Base-by-base conservation (phyloP, 148 eudicot species). In the Spergularia marina region DNA sequence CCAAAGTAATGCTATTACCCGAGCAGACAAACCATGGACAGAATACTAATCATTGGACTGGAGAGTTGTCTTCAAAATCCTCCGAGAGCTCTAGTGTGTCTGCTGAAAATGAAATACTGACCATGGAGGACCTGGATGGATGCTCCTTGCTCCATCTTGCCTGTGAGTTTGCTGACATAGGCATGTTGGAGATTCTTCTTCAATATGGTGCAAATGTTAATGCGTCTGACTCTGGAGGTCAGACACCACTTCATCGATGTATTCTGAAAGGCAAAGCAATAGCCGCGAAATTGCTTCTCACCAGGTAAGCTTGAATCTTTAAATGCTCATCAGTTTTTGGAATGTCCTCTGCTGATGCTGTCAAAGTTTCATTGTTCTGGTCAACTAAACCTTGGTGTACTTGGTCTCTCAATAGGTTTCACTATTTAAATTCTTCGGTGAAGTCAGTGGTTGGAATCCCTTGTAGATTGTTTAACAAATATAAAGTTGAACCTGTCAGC, bases 191-290 rank as follows among this genome's bases (percentile, higher is more conserved):
- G 87, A 88, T 95, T 47, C 96, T 95, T 70, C 79, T 95, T 76
- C 98, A 95, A 69, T 95, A 95, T 82, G 98, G 98, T 61, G 98
- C 96, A 53, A 87, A 89, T 78, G 77, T 95, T 79, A 92, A 90
- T 82, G 89, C 87, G 63, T 77, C 79, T 39, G 96, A 90, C 83
- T 83, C 90, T 34, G 87, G 79, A 74, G 89, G 96, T 72, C 90
- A 84, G 65, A 90, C 90, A 20, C 91, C 98, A 34, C 91, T 95
- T 68, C 97, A 95, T 84, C 90, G 85, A 68, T 95, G 97, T 81
- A 88, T 95, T 70, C 68, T 85, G 39, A 88, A 85, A 76, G 87
- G 88, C 82, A 95, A 89, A 81, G 73, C 86, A 36, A 53, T 86
- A 74, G 82, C 87, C 39, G 94, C 89, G 3, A 95, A 87, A 83